These are phyloP conservation scores for Fraxinus baroniana DNA, from an alignment of 305 asterid species.

Conservation along the genomic window DNA sequence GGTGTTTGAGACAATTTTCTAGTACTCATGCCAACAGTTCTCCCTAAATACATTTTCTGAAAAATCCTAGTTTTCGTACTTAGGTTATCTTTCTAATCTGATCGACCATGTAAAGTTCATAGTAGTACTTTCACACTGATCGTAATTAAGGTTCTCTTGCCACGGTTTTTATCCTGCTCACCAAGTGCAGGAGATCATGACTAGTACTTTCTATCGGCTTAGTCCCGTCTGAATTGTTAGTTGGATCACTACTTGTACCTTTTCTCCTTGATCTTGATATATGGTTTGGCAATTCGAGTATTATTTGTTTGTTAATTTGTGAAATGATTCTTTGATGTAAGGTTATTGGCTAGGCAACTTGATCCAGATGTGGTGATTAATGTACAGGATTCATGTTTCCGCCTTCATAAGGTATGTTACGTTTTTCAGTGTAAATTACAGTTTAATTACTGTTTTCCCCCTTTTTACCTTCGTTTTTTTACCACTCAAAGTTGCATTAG, in stretches of 20 bases:
- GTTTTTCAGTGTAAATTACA: neutral
- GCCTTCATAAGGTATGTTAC: constrained; percentile 37
- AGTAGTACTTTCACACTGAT: neutral
- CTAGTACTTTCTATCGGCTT: neutral
- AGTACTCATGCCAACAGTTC: neutral
- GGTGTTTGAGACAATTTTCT: neutral
- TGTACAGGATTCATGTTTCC: constrained; percentile 37
- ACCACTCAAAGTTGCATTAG: neutral
- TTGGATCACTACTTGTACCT: neutral
- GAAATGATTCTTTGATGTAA: neutral
- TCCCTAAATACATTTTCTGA: neutral
- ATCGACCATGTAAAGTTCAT: neutral
- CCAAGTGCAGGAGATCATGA: too few species aligned
- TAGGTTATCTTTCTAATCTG: neutral
- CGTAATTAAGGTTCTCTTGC: too few species aligned
- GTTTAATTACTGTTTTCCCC: neutral
- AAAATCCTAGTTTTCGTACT: neutral
- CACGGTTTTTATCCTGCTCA: too few species aligned
- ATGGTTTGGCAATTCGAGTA: neutral
- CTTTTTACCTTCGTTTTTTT: neutral
- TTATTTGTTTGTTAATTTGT: neutral
- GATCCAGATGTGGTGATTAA: constrained; percentile 44
- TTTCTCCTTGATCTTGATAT: neutral
- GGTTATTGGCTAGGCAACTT: constrained; percentile 32
- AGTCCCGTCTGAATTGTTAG: neutral